A percentile compares a stretch with the other conserved stretches of the same genome.
Evolutionary conservation across 495 filamentous ascomycete species (phyloP).

Genomic region (Parathielavia appendiculata): DNA sequence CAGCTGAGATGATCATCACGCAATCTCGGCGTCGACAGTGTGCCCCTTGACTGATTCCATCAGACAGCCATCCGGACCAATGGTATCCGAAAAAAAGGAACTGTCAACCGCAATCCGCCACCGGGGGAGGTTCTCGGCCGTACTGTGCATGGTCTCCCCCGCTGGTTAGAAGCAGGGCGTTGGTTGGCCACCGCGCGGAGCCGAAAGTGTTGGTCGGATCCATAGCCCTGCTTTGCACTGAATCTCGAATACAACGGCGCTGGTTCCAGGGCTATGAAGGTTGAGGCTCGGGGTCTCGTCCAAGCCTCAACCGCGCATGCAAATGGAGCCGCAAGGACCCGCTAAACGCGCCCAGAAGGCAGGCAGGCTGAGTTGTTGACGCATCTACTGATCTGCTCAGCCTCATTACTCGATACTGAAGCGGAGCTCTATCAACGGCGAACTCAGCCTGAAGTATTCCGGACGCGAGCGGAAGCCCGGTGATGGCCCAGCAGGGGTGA

Average conservation of each 20-base stretch:
- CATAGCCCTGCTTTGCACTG: background rate
- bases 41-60: background rate
- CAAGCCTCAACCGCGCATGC: background rate
- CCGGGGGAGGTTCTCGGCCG: background rate
- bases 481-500: background rate
- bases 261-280: background rate
- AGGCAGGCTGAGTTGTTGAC: background rate
- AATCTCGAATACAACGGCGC: too few relatives aligned
- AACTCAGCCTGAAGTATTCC: background rate
- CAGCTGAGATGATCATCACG: background rate
- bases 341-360: background rate
- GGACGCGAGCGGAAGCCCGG: background rate
- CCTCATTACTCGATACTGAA: background rate
- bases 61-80: background rate
- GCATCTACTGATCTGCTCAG: constrained; percentile 4
- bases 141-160: too few relatives aligned
- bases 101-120: background rate
- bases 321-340: background rate
- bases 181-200: background rate
- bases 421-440: background rate
- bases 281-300: background rate
- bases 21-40: background rate
- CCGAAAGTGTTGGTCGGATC: background rate
- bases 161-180: background rate
- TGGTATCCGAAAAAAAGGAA: background rate